Percentiles rank a stretch among this genome's conserved stretches.
Evolutionary conservation across 345 rosid genomes (phyloP).

Genomic region (Arabidopsis thaliana): DNA sequence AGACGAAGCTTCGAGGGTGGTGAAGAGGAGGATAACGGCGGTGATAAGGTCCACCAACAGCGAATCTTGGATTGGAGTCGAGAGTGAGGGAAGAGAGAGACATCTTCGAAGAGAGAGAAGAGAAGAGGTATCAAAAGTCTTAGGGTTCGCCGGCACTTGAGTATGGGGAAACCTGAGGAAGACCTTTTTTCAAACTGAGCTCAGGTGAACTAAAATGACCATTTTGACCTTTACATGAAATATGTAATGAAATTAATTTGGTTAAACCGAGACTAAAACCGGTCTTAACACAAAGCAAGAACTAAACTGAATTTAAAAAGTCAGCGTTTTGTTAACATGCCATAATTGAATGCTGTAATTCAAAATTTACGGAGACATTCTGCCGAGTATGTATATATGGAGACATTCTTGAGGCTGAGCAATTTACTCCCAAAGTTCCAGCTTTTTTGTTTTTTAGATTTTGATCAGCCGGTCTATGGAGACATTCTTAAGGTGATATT

Average conservation of each 20-base stretch:
- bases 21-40: constrained; percentile 37
- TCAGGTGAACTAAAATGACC: constrained; percentile 13
- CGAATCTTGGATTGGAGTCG: constrained; percentile 43
- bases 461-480: neutral
- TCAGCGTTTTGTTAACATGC: too few relatives aligned
- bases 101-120: constrained; percentile 33
- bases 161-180: neutral
- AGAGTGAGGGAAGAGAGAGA: constrained; percentile 48
- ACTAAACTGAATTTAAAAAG: constrained; percentile 9
- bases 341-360: too few relatives aligned
- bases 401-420: too few relatives aligned
- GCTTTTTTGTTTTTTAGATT: too few relatives aligned
- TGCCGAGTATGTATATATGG: too few relatives aligned
- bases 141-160: constrained; percentile 47
- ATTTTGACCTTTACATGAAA: constrained; percentile 18
- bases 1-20: constrained; percentile 48
- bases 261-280: constrained; percentile 24
- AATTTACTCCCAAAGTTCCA: neutral
- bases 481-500: neutral
- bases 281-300: constrained; percentile 2
- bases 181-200: constrained; percentile 38
- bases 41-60: constrained; percentile 3
- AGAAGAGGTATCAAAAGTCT: constrained; percentile 7
- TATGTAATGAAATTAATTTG: neutral
- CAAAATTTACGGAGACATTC: too few relatives aligned